Base-by-base conservation (phyloP, 1,284 basidiomycete genomes). In the Psilocybe mexicana region DNA sequence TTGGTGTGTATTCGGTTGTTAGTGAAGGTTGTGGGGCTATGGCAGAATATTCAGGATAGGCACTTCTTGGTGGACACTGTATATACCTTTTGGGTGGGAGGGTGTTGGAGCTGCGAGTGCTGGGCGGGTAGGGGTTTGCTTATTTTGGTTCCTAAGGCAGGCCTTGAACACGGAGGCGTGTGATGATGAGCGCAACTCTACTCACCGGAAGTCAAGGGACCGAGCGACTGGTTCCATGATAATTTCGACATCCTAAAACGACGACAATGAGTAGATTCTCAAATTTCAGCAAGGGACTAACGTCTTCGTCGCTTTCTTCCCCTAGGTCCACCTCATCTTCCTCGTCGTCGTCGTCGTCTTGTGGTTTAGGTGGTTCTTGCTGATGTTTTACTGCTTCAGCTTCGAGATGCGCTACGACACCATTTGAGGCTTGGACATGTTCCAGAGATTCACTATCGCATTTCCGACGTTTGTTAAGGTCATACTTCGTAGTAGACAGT, bases 1-100 rank as follows among this genome's bases (percentile, higher is more conserved):
- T 85, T 6, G 92, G 92, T 0, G 89, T 94, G 72, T 96, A 96
- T 74, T 96, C 94, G 7, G 94, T 95, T 18, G 93, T 93, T 54
- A 94, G 78, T 58, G 89, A 83, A 0, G 87, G 85, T 47, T 78
- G 80, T 8, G 80, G 77, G 26, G 76, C 76, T 74, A 66, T 66
- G 65, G 43, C 40, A 28, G 38, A 23, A 35, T 40, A 28, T 36
- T 49, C 35, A 54, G 33, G 10, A 12, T 10, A 3, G 12, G 40
- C 24, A 33, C 33, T 10, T 33, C 30, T 26, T 3, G 26, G 40
- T 11, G 40, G 18, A 24, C 6, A 3, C 5, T 18, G 25, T 47
- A 42, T 63, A 63, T 63, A 80, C 81, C 75, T 74, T 74, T 79
- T 26, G 74, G 70, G 35, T 78, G 77, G 28, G 70, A 59, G 24